A percentile compares a stretch with the other conserved stretches of the same genome.
These are phyloP conservation scores for Lodderomyces parapsilosis DNA, from an alignment of 1,139 yeast genomes.

Conservation along the genomic window DNA sequence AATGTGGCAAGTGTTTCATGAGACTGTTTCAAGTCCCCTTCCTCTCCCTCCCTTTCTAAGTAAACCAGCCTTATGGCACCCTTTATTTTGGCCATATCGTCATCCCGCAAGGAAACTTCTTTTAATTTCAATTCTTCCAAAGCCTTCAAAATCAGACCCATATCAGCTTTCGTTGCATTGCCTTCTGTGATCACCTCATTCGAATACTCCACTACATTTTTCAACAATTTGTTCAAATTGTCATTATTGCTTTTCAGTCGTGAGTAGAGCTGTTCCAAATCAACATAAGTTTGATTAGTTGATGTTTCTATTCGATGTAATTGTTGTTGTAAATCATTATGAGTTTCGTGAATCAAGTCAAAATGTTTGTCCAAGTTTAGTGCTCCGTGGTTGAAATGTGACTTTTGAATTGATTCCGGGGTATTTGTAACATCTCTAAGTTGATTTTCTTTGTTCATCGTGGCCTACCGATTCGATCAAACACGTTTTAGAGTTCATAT, in stretches of 20 bases:
- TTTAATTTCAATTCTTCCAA: constrained; percentile 15
- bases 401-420: background rate
- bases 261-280: constrained; percentile 37
- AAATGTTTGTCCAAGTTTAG: constrained; percentile 32
- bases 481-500: too few relatives aligned
- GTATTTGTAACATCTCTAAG: background rate
- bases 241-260: constrained; percentile 44
- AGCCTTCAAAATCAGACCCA: constrained; percentile 21
- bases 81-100: background rate
- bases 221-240: constrained; percentile 34
- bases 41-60: background rate
- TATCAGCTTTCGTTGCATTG: constrained; percentile 36
- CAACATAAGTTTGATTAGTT: constrained; percentile 36
- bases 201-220: constrained; percentile 33
- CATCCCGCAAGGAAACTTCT: background rate
- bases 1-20: background rate
- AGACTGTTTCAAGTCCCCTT: background rate
- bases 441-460: constrained; percentile 17
- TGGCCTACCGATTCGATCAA: too few relatives aligned
- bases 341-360: constrained; percentile 25
- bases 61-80: background rate
- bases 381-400: constrained; percentile 6
- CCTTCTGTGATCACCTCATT: constrained; percentile 38
- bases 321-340: constrained; percentile 30
- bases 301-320: constrained; percentile 31